Evolutionary conservation across 2,329 filamentous ascomycete genomes (phyloP), one percentile per base, ranked within the genome.

Genomic region (Fusarium burgessii): DNA sequence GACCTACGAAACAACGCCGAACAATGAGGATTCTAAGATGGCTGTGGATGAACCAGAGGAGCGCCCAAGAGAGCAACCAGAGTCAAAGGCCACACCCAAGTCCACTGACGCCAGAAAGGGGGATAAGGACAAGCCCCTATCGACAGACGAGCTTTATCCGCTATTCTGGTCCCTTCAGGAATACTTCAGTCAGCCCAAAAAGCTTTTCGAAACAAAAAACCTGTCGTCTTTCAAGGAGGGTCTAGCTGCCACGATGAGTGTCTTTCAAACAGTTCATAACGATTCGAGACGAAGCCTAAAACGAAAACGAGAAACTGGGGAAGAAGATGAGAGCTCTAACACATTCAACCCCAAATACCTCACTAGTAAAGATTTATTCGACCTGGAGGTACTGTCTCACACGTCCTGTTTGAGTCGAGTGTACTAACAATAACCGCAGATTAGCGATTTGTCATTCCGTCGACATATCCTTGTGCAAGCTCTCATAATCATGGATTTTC

Each of bases 261-360:
- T 86, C 3, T 89, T 90, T 64, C 84, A 80, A 81, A 51, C 85
- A 87, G 38, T 85, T 84, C 70, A 85, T 5, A 90, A 91, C 43
- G 93, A 94, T 56, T 83, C 85, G 49, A 90, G 89, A 69, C 88
- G 87, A 70, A 89, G 88, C 33, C 77, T 85, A 57, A 97, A 95
- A 81, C 89, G 93, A 61, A 97, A 95, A 79, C 85, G 88, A 45
- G 85, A 87, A 14, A 72, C 71, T 20, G 86, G 86, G 43, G 82
- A 82, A 32, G 86, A 89, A 55, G 88, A 89, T 11, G 87, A 89
- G 58, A 69, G 71, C 18, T 70, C 75, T 2, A 80, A 79, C 57
- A 73, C 78, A 27, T 98, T 97, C 82, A 99, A 99, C 76, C 95
- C 97, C 3, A 99, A 98, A 78, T 99, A 99, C 79, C 87, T 99